phyloP scores from a whole-genome alignment of 2,329 filamentous ascomycete genomes.

The Trichoderma brevicompactum region DNA sequence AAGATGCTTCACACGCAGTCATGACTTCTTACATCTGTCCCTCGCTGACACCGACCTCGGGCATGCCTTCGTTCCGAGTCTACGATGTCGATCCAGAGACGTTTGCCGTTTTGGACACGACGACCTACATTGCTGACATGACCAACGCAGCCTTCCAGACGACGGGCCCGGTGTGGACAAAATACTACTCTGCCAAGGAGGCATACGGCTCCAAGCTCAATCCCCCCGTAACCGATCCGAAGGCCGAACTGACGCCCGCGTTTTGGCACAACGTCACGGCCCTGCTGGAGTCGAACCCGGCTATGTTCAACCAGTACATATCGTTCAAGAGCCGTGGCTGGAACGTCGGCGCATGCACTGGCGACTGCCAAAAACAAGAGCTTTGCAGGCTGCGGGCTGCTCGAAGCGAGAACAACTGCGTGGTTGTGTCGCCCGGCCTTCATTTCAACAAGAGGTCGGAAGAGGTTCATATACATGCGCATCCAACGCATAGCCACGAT shows the following conservation, averaged over 20 bases:
- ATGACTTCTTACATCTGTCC: constrained; percentile 59
- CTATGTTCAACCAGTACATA: constrained; percentile 53
- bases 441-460: constrained; percentile 41
- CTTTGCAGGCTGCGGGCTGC: constrained; percentile 59
- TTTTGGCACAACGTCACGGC: constrained; percentile 64
- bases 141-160: constrained; percentile 49
- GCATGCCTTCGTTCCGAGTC: constrained; percentile 61
- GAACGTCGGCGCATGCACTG: constrained; percentile 47
- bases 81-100: constrained; percentile 63
- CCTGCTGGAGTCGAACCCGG: constrained; percentile 49
- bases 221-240: constrained; percentile 45
- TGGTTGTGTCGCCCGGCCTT: constrained; percentile 42
- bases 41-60: constrained; percentile 59
- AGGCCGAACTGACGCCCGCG: constrained; percentile 55
- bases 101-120: constrained; percentile 58
- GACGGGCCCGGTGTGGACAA: constrained; percentile 54
- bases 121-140: constrained; percentile 60
- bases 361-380: constrained; percentile 49
- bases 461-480: constrained; percentile 31
- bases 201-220: constrained; percentile 53
- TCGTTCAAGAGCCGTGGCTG: constrained; percentile 54
- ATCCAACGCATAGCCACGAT: constrained; percentile 34
- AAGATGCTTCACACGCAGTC: constrained; percentile 49
- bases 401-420: constrained; percentile 58
- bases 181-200: constrained; percentile 61